These are phyloP conservation scores for Lactarius hengduanensis DNA, from an alignment of 768 basidiomycete species.

Conservation along the genomic window DNA sequence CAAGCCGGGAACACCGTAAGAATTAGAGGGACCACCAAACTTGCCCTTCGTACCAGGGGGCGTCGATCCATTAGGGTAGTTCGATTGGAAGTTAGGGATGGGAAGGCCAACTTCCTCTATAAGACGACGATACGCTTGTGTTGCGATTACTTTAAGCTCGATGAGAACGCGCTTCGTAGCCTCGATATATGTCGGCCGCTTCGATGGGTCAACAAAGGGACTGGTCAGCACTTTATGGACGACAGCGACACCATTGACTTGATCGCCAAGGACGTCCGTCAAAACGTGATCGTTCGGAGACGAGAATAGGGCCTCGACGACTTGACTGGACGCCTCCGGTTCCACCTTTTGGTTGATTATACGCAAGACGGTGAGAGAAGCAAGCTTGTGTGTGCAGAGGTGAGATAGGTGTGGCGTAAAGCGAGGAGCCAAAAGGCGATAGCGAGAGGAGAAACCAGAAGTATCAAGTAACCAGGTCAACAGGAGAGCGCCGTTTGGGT, in stretches of 20 bases:
- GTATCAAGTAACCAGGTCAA: slow-evolving; percentile 97
- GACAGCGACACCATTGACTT: slow-evolving; percentile 92
- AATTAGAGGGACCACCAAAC: slow-evolving; percentile 45
- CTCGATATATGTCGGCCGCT: slow-evolving; percentile 71
- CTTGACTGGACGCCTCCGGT: slow-evolving; percentile 79
- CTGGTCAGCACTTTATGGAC: slow-evolving; percentile 91
- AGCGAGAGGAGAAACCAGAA: slow-evolving; percentile 93
- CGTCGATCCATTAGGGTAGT: slow-evolving; percentile 61
- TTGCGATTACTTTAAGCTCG: slow-evolving; percentile 89
- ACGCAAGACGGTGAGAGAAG: slow-evolving; percentile 89
- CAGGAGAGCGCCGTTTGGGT: slow-evolving; percentile 94
- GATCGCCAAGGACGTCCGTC: slow-evolving; percentile 92
- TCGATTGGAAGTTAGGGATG: slow-evolving; percentile 82
- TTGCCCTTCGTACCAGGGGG: slow-evolving; percentile 63
- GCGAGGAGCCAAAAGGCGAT: slow-evolving; percentile 89
- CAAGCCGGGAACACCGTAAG: slow-evolving; percentile 69
- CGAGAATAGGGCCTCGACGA: slow-evolving; percentile 89
- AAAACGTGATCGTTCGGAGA: slow-evolving; percentile 87
- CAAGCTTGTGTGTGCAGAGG: slow-evolving; percentile 96
- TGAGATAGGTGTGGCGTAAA: slow-evolving; percentile 97
- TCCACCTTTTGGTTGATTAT: slow-evolving; percentile 97
- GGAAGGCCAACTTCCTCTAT: slow-evolving; percentile 95
- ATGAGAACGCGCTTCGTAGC: slow-evolving; percentile 89
- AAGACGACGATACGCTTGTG: slow-evolving; percentile 89
- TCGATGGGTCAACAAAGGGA: slow-evolving; percentile 71